Evolutionary conservation across 1,284 basidiomycete species (phyloP), one percentile per base, ranked within the genome.

Genomic region (Melampsora larici-populina): DNA sequence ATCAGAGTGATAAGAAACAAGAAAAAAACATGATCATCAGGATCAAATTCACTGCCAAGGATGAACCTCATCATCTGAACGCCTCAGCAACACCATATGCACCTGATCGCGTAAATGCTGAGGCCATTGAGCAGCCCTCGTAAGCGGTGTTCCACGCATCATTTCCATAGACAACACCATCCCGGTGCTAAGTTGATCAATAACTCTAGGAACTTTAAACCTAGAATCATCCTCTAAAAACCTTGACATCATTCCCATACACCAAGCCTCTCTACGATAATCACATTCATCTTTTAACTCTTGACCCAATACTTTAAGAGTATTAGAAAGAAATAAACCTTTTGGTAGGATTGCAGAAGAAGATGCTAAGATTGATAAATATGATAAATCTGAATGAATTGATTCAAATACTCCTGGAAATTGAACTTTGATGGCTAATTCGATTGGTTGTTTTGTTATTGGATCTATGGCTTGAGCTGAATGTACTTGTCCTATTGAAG

Each of bases 401-500:
- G 92, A 94, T 74, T 90, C 87, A 1, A 87, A 88, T 43, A 99
- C 92, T 80, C 94, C 93, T 0, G 96, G 96, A 83, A 98, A 99
- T 83, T 99, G 97, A 58, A 99, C 88, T 84, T 99, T 99, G 78
- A 99, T 90, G 0, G 96, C 97, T 17, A 97, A 91, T 8, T 80
- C 79, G 15, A 81, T 74, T 7, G 79, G 83, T 86, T 79, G 87
- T 88, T 1, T 87, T 3, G 46, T 40, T 11, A 46, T 83, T 24
- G 97, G 87, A 9, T 43, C 40, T 43, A 13, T 9, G 1, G 40
- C 40, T 1, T 88, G 86, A 0, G 92, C 96, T 0, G 85, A 86
- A 82, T 99, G 97, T 0, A 99, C 96, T 84, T 99, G 97, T 0
- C 96, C 97, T 55, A 99, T 98, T 2, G 94, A 97, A 0, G 96